Percentiles rank a stretch among this genome's conserved stretches.
Conservation (phyloP, 1,284 basidiomycete genomes). For the Cystobasidium slooffiae region DNA sequence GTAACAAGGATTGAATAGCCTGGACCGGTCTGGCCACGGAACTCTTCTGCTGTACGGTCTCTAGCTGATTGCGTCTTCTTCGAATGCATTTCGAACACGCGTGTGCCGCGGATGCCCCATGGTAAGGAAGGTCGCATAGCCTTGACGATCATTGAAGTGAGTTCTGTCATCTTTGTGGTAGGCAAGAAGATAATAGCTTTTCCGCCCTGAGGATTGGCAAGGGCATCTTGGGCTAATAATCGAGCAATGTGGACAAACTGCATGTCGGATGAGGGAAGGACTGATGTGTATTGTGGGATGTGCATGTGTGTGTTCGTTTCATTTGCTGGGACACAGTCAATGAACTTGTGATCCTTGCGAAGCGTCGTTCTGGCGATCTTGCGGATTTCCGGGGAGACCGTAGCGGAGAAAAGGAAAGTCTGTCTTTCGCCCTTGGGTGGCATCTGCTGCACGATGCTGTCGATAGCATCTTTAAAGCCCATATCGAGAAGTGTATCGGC, state of each 20-base stretch:
- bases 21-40: constrained; percentile 66
- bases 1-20: constrained; percentile 59
- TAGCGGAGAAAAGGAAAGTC: constrained; percentile 96
- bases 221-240: constrained; percentile 87
- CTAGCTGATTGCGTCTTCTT: constrained; percentile 72
- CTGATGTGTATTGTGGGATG: constrained; percentile 82
- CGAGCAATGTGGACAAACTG: constrained; percentile 80
- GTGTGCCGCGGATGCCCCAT: constrained; percentile 61
- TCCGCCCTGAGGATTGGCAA: constrained; percentile 65
- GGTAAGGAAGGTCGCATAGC: constrained; percentile 52
- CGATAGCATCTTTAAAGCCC: constrained; percentile 91
- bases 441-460: constrained; percentile 72
- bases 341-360: constrained; percentile 66
- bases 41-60: constrained; percentile 68
- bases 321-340: constrained; percentile 65
- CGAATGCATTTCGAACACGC: constrained; percentile 84
- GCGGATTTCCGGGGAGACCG: constrained; percentile 62
- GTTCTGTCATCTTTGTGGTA: constrained; percentile 83
- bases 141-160: constrained; percentile 70
- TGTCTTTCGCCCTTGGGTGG: constrained; percentile 72
- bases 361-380: constrained; percentile 64
- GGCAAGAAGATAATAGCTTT: constrained; percentile 89
- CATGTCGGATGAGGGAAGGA: constrained; percentile 68
- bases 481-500: constrained; percentile 94
- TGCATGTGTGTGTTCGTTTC: constrained; percentile 72